Base-by-base conservation (phyloP, 805 yeast genomes). In the Candida methanosorbosa region DNA sequence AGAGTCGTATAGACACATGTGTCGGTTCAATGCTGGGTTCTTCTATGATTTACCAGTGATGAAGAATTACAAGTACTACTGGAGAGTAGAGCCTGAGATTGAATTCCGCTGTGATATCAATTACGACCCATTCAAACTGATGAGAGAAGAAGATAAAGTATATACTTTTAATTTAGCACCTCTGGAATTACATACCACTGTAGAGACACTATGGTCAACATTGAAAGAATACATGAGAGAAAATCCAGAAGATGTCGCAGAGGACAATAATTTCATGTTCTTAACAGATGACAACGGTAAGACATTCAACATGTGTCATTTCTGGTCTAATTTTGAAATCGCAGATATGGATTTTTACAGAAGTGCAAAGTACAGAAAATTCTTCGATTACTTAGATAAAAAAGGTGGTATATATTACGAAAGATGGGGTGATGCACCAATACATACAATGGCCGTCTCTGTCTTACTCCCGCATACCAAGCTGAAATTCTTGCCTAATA, bases 401-500 rank as follows among this genome's bases (percentile, higher is more conserved):
- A 72, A 79, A n/a, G 95, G 95, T 56, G 95, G 95, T 13, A 86
- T 86, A 63, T 86, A 81, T 63, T 86, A 85, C 57, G 87, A 82
- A 64, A 72, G 95, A 60, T 84, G 94, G 95, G 94, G 95, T 47
- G 95, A 85, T 59, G 95, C 94, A 18, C 95, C 95, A 25, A 79
- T 85, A 32, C 95, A 85, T 58, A 81, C 94, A 5, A 78, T 85
- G 49, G 95, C 92, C 19, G 95, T 83, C n/a, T 65, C 92, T 4
- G 63, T 86, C 44, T 81, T 86, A 62, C 52, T 84, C 55, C 75
- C 81, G 35, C 75, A 71, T 54, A 75, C 73, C 40, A 65, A 78
- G 50, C 61, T 86, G 32, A 94, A 86, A 52, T 76, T 81, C 67
- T 86, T 87, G 54, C 80, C 74, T 38, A 94, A 85, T 50, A 72